phyloP scores from a whole-genome alignment of 768 basidiomycete genomes.

The Leucosporidium yakuticum region DNA sequence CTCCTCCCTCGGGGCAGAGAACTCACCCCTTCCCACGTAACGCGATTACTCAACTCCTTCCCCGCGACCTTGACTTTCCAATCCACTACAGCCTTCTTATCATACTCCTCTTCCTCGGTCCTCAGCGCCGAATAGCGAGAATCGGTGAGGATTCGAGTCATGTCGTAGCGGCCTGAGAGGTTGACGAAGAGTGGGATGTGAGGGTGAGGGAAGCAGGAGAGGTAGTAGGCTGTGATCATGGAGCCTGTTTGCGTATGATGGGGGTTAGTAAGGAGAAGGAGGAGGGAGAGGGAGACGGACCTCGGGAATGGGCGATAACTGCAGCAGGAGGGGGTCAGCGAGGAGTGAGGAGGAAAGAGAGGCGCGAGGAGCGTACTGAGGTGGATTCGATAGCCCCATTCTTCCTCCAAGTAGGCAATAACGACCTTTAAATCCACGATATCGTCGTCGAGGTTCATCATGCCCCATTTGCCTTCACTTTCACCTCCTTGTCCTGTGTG shows the following conservation, averaged over 20 bases:
- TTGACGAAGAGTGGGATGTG: neutral
- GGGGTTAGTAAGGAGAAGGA: neutral
- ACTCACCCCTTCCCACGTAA: neutral
- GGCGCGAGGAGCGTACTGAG: neutral
- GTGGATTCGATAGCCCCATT: neutral
- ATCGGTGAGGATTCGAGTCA: neutral
- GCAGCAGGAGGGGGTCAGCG: neutral
- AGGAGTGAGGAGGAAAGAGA: neutral
- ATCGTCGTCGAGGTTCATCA: slow-evolving; percentile 2
- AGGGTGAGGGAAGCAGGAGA: neutral
- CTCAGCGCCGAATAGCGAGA: neutral
- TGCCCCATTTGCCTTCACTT: neutral
- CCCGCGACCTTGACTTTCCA: slow-evolving; percentile 3
- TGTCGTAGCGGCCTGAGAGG: neutral
- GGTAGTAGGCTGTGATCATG: neutral
- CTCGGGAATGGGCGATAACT: slow-evolving; percentile 1
- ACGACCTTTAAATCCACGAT: neutral
- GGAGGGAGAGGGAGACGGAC: neutral
- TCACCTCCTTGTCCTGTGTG: neutral
- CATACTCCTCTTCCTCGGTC: neutral
- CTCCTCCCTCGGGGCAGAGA: too few relatives aligned
- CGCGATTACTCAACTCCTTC: neutral
- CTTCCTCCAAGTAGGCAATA: neutral
- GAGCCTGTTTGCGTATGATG: neutral
- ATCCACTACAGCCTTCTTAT: neutral